Evolutionary conservation across 345 rosid genomes (phyloP).

Genomic region (Acer saccharum): DNA sequence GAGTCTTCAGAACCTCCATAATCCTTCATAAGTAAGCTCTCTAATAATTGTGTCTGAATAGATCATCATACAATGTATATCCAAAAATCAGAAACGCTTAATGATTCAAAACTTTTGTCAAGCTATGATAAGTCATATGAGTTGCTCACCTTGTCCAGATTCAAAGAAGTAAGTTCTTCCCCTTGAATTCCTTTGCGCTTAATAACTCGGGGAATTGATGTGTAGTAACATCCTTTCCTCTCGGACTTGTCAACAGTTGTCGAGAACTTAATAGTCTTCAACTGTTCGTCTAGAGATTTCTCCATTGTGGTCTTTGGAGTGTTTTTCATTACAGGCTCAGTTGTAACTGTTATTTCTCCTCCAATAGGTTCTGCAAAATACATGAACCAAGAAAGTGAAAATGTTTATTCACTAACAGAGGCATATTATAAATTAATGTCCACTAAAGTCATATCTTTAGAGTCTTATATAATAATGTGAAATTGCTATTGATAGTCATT

Average conservation of each 20-base stretch:
- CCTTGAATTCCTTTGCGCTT: constrained; percentile 69
- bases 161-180: constrained; percentile 75
- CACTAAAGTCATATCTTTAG: not conserved
- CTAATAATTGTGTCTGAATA: constrained; percentile 67
- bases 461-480: not conserved
- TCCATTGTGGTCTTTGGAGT: constrained; percentile 62
- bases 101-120: not conserved
- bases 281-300: constrained; percentile 69
- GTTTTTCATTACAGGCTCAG: constrained; percentile 53
- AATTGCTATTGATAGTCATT: not conserved
- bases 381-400: constrained; percentile 9
- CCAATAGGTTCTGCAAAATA: constrained; percentile 78
- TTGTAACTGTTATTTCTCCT: constrained; percentile 77
- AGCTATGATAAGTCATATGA: constrained; percentile 2
- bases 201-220: constrained; percentile 66
- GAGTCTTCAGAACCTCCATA: constrained; percentile 75
- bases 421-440: not conserved
- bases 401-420: not conserved
- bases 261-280: constrained; percentile 56
- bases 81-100: constrained; percentile 17
- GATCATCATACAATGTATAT: constrained; percentile 10
- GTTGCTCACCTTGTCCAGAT: constrained; percentile 81
- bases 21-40: constrained; percentile 55
- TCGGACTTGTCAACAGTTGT: constrained; percentile 40
- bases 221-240: constrained; percentile 72